A percentile compares a stretch with the other conserved stretches of the same genome.
Conservation (phyloP, 331 rosid species). For the Dryas integrifolia region DNA sequence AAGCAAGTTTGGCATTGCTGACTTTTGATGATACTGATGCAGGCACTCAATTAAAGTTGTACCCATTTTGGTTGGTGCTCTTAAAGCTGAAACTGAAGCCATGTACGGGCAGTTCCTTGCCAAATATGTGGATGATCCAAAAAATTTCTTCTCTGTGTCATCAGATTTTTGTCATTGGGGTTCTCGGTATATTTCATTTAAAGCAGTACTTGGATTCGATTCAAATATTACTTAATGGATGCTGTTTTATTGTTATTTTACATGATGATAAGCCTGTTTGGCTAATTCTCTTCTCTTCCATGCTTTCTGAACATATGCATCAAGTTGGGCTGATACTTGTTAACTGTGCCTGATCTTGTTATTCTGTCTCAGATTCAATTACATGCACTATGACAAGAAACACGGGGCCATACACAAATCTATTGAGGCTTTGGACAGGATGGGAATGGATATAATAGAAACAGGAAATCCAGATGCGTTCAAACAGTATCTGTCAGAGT, state of each 20-base stretch:
- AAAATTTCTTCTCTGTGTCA: constrained; percentile 82
- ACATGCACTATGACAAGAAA: constrained; percentile 71
- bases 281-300: constrained; percentile 3
- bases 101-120: constrained; percentile 71
- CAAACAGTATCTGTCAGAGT: constrained; percentile 67
- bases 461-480: constrained; percentile 88
- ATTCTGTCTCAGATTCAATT: constrained; percentile 62
- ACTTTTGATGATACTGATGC: constrained; percentile 33
- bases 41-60: constrained; percentile 82
- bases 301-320: background rate
- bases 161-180: constrained; percentile 99
- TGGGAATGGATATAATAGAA: constrained; percentile 98
- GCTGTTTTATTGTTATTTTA: background rate
- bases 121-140: constrained; percentile 80
- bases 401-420: constrained; percentile 89
- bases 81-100: constrained; percentile 72
- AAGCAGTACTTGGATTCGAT: background rate
- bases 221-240: background rate
- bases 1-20: constrained; percentile 17
- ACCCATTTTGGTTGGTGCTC: constrained; percentile 89
- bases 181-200: constrained; percentile 59
- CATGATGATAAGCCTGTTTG: background rate
- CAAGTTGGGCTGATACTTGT: background rate
- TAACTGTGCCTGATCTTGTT: background rate
- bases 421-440: constrained; percentile 86